Evolutionary conservation across 2,329 filamentous ascomycete genomes (phyloP).

Genomic region (Cladosporium sp.): DNA sequence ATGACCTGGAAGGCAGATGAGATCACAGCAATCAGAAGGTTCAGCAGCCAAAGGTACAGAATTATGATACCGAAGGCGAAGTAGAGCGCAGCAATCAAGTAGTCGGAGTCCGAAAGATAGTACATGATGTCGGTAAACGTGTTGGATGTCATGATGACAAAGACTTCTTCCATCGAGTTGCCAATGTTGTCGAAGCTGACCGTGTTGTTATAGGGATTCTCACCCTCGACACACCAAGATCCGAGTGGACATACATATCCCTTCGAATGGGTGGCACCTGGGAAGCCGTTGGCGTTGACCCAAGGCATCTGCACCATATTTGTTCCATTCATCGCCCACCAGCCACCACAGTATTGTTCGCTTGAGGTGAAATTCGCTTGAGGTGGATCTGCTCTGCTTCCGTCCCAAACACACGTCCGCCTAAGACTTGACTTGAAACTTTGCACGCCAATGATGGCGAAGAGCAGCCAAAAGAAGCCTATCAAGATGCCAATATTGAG

Average conservation of each 20-base stretch:
- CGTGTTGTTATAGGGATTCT: conserved; percentile 77
- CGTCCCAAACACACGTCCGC: conserved; percentile 48
- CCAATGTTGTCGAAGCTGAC: conserved; percentile 93
- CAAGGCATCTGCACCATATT: conserved; percentile 59
- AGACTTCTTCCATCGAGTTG: conserved; percentile 88
- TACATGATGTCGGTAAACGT: conserved; percentile 96
- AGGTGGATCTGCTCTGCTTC: conserved; percentile 28
- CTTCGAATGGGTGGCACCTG: conserved; percentile 58
- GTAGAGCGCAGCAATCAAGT: conserved; percentile 77
- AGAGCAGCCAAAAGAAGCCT: conserved; percentile 94
- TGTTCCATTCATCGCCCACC: conserved; percentile 53
- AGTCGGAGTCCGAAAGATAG: conserved; percentile 86
- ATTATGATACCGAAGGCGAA: conserved; percentile 73
- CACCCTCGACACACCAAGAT: conserved; percentile 75
- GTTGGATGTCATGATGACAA: conserved; percentile 97
- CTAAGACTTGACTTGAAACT: conserved; percentile 65
- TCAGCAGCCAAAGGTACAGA: conserved; percentile 93
- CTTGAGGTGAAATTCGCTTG: conserved; percentile 52
- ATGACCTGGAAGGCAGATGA: conserved; percentile 98
- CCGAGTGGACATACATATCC: conserved; percentile 83
- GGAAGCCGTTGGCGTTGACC: conserved; percentile 55
- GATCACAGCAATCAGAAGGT: conserved; percentile 91
- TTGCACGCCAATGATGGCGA: conserved; percentile 94
- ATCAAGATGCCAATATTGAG: conserved; percentile 93
- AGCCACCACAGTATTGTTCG: conserved; percentile 77